phyloP scores from a whole-genome alignment of 2,329 filamentous ascomycete genomes.

The Elsinoe necatrix region DNA sequence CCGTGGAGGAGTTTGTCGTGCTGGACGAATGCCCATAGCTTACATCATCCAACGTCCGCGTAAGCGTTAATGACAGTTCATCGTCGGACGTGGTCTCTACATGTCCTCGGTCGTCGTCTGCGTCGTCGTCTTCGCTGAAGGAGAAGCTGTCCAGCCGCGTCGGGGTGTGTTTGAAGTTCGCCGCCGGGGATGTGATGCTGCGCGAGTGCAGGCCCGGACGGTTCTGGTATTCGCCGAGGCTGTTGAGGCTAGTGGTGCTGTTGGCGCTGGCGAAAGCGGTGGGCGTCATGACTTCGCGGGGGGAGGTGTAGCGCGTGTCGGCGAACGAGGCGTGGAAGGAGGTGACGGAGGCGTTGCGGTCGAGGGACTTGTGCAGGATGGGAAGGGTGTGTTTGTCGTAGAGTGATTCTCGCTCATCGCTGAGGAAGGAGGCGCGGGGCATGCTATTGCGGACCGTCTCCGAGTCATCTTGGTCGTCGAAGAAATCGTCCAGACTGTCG shows the following conservation, averaged over 20 bases:
- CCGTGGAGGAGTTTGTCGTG: not conserved
- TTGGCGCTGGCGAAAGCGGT: constrained; percentile 43
- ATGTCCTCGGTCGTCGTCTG: constrained; percentile 49
- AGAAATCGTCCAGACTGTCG: constrained; percentile 49
- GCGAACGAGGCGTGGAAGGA: constrained; percentile 85
- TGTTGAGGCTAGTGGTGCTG: constrained; percentile 26
- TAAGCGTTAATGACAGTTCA: constrained; percentile 47
- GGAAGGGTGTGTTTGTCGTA: constrained; percentile 92
- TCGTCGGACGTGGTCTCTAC: constrained; percentile 68
- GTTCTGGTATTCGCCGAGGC: constrained; percentile 43
- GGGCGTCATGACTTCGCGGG: constrained; percentile 49
- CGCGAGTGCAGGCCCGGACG: constrained; percentile 67
- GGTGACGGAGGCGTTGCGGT: constrained; percentile 59
- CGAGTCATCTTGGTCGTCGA: constrained; percentile 35
- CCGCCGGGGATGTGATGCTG: constrained; percentile 66
- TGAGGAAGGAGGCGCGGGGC: constrained; percentile 20
- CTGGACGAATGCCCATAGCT: not conserved
- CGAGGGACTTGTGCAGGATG: constrained; percentile 74
- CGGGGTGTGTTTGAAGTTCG: constrained; percentile 30
- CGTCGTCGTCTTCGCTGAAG: constrained; percentile 67
- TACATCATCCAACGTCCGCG: constrained; percentile 24
- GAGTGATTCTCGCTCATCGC: constrained; percentile 64
- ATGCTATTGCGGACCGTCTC: constrained; percentile 16
- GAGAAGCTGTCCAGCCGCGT: constrained; percentile 50
- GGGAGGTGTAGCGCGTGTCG: constrained; percentile 51